Evolutionary conservation across 495 filamentous ascomycete species (phyloP).

Genomic region (Aspergillus heteromorphus): DNA sequence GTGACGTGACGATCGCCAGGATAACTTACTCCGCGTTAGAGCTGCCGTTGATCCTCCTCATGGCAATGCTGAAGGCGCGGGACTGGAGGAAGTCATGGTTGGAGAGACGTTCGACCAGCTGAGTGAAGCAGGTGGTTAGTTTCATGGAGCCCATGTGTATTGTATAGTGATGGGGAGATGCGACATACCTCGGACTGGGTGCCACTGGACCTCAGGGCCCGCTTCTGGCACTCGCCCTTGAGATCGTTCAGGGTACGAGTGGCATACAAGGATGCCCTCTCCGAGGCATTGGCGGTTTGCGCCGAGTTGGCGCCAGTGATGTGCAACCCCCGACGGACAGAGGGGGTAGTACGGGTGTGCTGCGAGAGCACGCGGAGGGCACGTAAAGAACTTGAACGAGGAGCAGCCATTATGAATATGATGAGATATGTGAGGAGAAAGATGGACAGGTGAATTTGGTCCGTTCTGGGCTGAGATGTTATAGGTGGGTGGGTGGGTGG

Average conservation of each 20-base stretch:
- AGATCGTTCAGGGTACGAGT: constrained; percentile 35
- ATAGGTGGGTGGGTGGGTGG: no score
- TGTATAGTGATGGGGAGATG: constrained; percentile 11
- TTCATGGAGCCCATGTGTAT: not conserved
- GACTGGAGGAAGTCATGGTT: constrained; percentile 49
- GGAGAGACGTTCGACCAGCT: constrained; percentile 49
- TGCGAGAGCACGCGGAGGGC: constrained; percentile 43
- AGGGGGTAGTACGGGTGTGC: constrained; percentile 31
- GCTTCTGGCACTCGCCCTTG: constrained; percentile 35
- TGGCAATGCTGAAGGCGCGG: constrained; percentile 51
- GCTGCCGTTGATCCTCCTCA: constrained; percentile 41
- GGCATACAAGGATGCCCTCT: constrained; percentile 32
- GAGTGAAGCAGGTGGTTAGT: constrained; percentile 4
- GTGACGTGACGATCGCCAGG: not conserved
- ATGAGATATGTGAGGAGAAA: constrained; percentile 1
- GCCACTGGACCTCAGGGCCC: constrained; percentile 28
- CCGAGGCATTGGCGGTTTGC: constrained; percentile 31
- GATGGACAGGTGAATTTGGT: not conserved
- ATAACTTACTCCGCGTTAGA: constrained; percentile 34
- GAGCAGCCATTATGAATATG: constrained; percentile 41
- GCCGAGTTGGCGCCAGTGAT: constrained; percentile 51
- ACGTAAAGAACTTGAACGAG: constrained; percentile 45
- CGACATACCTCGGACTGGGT: constrained; percentile 35
- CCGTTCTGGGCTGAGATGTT: constrained; percentile 1
- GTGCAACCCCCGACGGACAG: constrained; percentile 45